A percentile compares a stretch with the other conserved stretches of the same genome.
These are phyloP conservation scores for Exophiala spinifera DNA, from an alignment of 2,329 filamentous ascomycete species.

Conservation along the genomic window DNA sequence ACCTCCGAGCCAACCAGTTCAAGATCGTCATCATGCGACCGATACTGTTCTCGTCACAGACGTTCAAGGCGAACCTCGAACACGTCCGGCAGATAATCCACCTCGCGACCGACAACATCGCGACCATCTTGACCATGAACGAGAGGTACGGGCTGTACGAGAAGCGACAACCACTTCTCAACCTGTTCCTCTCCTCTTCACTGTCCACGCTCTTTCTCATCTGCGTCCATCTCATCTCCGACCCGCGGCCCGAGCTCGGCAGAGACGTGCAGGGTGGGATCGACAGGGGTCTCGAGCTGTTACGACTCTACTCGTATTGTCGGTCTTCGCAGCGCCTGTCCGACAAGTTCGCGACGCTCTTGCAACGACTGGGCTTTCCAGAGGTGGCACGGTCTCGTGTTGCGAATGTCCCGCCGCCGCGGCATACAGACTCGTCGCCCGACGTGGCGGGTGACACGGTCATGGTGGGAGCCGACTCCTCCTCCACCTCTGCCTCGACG, in stretches of 20 bases:
- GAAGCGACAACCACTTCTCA: slow-evolving; percentile 12
- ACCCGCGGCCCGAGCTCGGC: not conserved
- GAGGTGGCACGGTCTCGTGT: no score
- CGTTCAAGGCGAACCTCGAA: slow-evolving; percentile 2
- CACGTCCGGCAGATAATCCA: slow-evolving; percentile 3
- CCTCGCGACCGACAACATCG: slow-evolving; percentile 8
- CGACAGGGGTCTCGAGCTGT: not conserved
- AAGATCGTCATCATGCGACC: slow-evolving; percentile 16
- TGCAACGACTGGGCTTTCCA: not conserved
- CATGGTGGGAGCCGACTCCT: not conserved
- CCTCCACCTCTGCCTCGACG: not conserved
- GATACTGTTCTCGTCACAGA: slow-evolving; percentile 9
- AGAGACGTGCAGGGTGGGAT: not conserved
- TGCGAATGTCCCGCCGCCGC: no score
- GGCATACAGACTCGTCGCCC: not conserved
- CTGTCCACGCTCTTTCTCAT: slow-evolving; percentile 11
- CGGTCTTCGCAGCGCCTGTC: slow-evolving; percentile 8
- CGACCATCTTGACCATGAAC: slow-evolving; percentile 6
- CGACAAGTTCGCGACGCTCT: slow-evolving; percentile 3
- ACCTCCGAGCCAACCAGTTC: slow-evolving; percentile 16
- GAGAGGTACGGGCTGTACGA: slow-evolving; percentile 3
- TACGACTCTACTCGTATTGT: slow-evolving; percentile 1
- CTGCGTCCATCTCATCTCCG: not conserved
- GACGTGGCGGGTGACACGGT: not conserved
- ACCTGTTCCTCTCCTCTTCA: slow-evolving; percentile 13